Evolutionary conservation across 2,329 filamentous ascomycete genomes (phyloP).

Genomic region (Emydomyces testavorans): DNA sequence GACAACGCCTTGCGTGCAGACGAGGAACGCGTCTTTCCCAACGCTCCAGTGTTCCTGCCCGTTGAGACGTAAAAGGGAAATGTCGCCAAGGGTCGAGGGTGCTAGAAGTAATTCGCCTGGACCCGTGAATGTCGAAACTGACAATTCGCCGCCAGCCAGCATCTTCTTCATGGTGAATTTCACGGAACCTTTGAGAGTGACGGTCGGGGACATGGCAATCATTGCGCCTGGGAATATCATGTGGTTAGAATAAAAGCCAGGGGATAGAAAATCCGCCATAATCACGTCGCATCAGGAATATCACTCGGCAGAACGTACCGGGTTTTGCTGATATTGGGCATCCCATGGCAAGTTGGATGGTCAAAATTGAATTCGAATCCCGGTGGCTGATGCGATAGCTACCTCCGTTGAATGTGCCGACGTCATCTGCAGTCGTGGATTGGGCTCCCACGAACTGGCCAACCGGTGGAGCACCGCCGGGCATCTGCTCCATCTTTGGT

Average conservation of each 20-base stretch:
- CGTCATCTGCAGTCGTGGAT: slow-evolving; percentile 61
- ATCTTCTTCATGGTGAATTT: slow-evolving; percentile 89
- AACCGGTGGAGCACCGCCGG: slow-evolving; percentile 32
- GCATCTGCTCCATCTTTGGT: slow-evolving; percentile 9
- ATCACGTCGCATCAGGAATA: background rate
- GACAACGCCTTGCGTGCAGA: slow-evolving; percentile 72
- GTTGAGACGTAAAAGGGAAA: slow-evolving; percentile 63
- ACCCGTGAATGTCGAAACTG: slow-evolving; percentile 68
- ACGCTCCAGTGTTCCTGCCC: slow-evolving; percentile 65
- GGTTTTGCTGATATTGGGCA: slow-evolving; percentile 74
- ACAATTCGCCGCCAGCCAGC: slow-evolving; percentile 68
- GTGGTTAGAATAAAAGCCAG: background rate
- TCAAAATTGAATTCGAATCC: slow-evolving; percentile 80
- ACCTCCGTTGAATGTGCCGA: slow-evolving; percentile 95
- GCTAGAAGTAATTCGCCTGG: slow-evolving; percentile 83
- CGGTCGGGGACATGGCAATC: slow-evolving; percentile 86
- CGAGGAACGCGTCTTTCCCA: slow-evolving; percentile 76
- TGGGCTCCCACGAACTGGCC: slow-evolving; percentile 54
- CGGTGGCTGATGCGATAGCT: slow-evolving; percentile 88
- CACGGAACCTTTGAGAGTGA: slow-evolving; percentile 69
- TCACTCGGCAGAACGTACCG: slow-evolving; percentile 35
- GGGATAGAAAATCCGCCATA: background rate
- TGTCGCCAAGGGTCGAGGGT: slow-evolving; percentile 68
- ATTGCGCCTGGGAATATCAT: slow-evolving; percentile 51
- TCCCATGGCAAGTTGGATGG: slow-evolving; percentile 77